A percentile compares a stretch with the other conserved stretches of the same genome.
Evolutionary conservation across 2,329 filamentous ascomycete species (phyloP).

Genomic region (Mycosphaerella sp.): DNA sequence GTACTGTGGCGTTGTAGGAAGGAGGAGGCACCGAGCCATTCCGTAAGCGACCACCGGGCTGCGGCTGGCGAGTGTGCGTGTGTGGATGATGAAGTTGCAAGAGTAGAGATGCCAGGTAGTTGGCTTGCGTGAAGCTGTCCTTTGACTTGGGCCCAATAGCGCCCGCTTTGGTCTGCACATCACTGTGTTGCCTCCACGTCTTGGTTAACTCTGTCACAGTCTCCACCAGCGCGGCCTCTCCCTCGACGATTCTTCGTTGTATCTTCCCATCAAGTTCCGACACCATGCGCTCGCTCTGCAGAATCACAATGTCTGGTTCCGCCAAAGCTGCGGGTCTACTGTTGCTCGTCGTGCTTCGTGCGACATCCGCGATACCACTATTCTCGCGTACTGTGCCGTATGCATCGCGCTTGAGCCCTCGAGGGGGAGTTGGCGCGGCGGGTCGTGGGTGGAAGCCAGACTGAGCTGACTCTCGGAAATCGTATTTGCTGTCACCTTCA

Average conservation of each 20-base stretch:
- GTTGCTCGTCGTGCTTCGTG: constrained; percentile 61
- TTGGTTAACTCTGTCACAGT: constrained; percentile 26
- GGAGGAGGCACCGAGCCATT: constrained; percentile 4
- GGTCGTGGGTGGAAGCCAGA: background rate
- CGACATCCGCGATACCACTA: constrained; percentile 63
- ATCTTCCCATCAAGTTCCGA: constrained; percentile 34
- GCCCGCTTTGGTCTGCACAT: constrained; percentile 27
- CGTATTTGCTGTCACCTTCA: constrained; percentile 33
- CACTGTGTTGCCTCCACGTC: constrained; percentile 26
- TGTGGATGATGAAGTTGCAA: constrained; percentile 71
- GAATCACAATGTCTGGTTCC: constrained; percentile 66
- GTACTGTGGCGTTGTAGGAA: constrained; percentile 42
- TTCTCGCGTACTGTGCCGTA: constrained; percentile 40
- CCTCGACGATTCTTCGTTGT: constrained; percentile 26
- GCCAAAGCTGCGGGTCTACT: constrained; percentile 49
- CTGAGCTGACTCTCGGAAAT: constrained; percentile 1
- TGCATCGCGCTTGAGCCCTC: constrained; percentile 37
- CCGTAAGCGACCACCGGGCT: constrained; percentile 1
- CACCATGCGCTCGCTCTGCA: constrained; percentile 68
- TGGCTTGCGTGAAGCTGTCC: constrained; percentile 63
- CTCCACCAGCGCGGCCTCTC: constrained; percentile 17
- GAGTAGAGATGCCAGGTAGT: constrained; percentile 70
- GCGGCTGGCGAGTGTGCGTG: constrained; percentile 21
- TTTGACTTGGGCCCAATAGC: constrained; percentile 43
- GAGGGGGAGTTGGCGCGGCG: constrained; percentile 20